Evolutionary conservation across 176 grass and related monocot genomes (phyloP).

Genomic region (Musa acuminata): DNA sequence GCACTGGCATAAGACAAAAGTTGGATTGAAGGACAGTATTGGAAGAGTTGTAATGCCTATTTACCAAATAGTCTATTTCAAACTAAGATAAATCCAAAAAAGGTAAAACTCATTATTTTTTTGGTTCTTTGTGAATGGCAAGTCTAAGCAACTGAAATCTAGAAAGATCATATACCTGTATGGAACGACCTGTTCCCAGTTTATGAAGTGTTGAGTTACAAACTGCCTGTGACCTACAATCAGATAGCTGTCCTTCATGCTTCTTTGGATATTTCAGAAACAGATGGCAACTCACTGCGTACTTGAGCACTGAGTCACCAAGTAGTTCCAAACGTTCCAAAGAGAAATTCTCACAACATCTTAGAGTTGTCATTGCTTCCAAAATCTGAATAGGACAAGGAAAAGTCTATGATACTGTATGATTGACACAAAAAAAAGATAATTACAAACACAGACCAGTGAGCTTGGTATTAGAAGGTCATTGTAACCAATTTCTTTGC

Average conservation of each 20-base stretch:
- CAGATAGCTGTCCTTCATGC: constrained; percentile 65
- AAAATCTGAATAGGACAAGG: constrained; percentile 48
- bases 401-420: not conserved
- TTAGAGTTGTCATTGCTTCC: constrained; percentile 67
- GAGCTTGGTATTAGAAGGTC: constrained; percentile 44
- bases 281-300: constrained; percentile 57
- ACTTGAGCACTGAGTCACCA: constrained; percentile 83
- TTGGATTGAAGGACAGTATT: too few species aligned
- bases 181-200: constrained; percentile 44
- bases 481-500: constrained; percentile 52
- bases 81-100: too few species aligned
- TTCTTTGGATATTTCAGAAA: constrained; percentile 63
- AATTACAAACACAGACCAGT: constrained; percentile 16
- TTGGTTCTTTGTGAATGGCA: too few species aligned
- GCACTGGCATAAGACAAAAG: too few species aligned
- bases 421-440: too few species aligned
- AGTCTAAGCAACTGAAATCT: not conserved
- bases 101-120: too few species aligned
- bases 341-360: constrained; percentile 86
- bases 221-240: constrained; percentile 37
- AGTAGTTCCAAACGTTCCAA: constrained; percentile 83
- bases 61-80: too few species aligned
- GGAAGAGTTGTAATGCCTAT: too few species aligned
- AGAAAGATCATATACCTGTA: constrained; percentile 49
- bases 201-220: constrained; percentile 78